phyloP scores from a whole-genome alignment of 2,329 filamentous ascomycete species.

The Graphilbum fragrans region DNA sequence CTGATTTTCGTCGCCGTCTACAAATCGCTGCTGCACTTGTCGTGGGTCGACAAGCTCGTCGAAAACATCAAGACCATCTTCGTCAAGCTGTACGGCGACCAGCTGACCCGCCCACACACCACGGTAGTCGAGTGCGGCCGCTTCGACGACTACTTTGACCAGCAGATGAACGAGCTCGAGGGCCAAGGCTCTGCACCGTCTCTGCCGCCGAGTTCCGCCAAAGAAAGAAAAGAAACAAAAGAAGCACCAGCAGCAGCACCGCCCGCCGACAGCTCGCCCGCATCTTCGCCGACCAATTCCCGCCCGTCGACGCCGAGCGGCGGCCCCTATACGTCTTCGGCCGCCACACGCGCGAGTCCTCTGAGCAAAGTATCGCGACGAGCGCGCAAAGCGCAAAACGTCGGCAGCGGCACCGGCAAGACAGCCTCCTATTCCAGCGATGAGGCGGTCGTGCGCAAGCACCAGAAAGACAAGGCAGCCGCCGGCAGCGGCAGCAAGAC shows the following conservation, averaged over 20 bases:
- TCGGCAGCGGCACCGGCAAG: constrained; percentile 24
- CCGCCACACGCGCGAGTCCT: constrained; percentile 57
- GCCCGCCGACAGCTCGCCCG: constrained; percentile 38
- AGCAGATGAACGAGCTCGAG: constrained; percentile 75
- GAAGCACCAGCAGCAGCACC: constrained; percentile 8
- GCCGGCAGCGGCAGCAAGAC: constrained; percentile 32
- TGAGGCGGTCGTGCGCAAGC: constrained; percentile 48
- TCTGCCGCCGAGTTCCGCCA: neutral
- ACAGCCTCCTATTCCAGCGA: constrained; percentile 63
- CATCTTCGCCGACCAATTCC: constrained; percentile 64
- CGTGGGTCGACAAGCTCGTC: constrained; percentile 93
- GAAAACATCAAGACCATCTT: constrained; percentile 93
- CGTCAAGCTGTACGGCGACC: constrained; percentile 76
- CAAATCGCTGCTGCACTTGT: constrained; percentile 84
- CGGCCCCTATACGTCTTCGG: constrained; percentile 35
- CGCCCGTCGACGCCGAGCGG: constrained; percentile 64
- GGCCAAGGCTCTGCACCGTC: constrained; percentile 28
- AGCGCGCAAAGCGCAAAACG: constrained; percentile 56
- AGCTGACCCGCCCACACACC: constrained; percentile 69
- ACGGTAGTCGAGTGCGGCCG: constrained; percentile 64
- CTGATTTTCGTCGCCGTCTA: constrained; percentile 97
- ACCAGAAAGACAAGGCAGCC: constrained; percentile 28
- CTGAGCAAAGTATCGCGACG: constrained; percentile 68
- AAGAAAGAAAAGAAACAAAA: neutral
- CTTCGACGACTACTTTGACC: constrained; percentile 91